Evolutionary conservation across 441 rosid genomes (phyloP).

Genomic region (Mallotus repandus): DNA sequence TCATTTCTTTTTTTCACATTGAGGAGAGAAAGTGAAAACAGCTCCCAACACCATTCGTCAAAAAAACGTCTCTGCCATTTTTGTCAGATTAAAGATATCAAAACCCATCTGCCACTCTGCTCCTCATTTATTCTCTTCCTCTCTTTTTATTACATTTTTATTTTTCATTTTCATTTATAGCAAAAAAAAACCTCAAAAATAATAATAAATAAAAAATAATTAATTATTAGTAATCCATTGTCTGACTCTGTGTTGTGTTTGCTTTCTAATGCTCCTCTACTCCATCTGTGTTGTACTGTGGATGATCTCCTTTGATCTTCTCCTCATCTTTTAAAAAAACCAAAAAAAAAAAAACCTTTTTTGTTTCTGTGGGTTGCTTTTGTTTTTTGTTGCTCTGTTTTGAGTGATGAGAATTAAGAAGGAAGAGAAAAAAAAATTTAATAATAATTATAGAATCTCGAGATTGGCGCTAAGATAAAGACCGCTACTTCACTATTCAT

Average conservation of each 20-base stretch:
- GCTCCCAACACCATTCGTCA: slow-evolving; percentile 12
- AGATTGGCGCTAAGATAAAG: slow-evolving; percentile 53
- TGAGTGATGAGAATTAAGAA: background rate
- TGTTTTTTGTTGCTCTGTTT: background rate
- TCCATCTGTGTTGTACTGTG: too few relatives aligned
- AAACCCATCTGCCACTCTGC: slow-evolving; percentile 20
- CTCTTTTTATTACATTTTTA: slow-evolving; percentile 1
- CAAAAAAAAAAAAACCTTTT: background rate
- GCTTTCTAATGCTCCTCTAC: slow-evolving; percentile 10
- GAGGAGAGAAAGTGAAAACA: background rate
- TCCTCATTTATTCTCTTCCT: slow-evolving; percentile 25
- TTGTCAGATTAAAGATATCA: slow-evolving; percentile 26
- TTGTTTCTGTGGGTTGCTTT: slow-evolving; percentile 29
- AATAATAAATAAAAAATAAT: background rate
- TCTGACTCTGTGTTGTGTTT: slow-evolving; percentile 13
- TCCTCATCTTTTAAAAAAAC: too few relatives aligned
- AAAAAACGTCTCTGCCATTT: slow-evolving; percentile 22
- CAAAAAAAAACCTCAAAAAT: background rate
- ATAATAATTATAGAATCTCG: slow-evolving; percentile 33
- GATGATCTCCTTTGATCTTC: too few relatives aligned
- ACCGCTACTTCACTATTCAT: slow-evolving; percentile 25
- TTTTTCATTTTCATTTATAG: background rate
- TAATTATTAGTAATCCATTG: slow-evolving; percentile 15
- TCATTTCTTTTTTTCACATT: background rate
- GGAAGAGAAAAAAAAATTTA: too few relatives aligned